Base-by-base conservation (phyloP, 192 early-diverging fungal species). In the Rhizoclosmatium sp. region DNA sequence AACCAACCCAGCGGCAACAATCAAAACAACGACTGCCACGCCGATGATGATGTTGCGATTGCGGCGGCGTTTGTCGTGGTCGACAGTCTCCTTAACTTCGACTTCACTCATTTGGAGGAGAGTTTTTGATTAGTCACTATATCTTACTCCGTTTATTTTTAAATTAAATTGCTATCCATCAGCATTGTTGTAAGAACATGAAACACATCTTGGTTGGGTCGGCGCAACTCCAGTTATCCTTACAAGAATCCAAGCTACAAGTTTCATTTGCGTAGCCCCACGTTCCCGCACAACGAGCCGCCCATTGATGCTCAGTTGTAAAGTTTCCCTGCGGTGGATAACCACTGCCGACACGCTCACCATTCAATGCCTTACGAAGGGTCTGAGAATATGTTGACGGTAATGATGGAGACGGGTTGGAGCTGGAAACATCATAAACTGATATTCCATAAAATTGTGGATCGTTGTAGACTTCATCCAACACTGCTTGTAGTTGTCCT, bases 401-500 rank as follows among this genome's bases (percentile, higher is more conserved):
- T 12, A 62, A 45, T 21, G 59, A 58, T 42, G 49, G 31, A 31
- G 31, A 58, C 16, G 70, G 70, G 3, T 9, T 71, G 3, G 59
- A 62, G 10, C 58, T 61, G 4, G 72, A 75, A 31, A 75, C 72
- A 42, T 75, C 72, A 42, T 75, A 75, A n/a, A 75, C 72, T 40
- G 59, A 62, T 7, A 59, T 44, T 41, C 72, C 72, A 4, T 9
- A 16, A 41, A 75, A 75, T 59, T 75, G 72, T 4, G 56, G 4
- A 46, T 75, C 59, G 59, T 59, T 47, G 39, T 16, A 12, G 23
- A 75, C 72, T 39, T 21, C 1, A 46, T 75, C 72, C 16, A 44
- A 21, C 5, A 75, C 75, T 3, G 75, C 75, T 40, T 65, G 64
- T 5, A 77, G 48, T 10, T 65, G 64, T 9, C 51, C 64, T 23